Base-by-base conservation (phyloP, 73 alveolate species). In the Tetrahymena elliotti region DNA sequence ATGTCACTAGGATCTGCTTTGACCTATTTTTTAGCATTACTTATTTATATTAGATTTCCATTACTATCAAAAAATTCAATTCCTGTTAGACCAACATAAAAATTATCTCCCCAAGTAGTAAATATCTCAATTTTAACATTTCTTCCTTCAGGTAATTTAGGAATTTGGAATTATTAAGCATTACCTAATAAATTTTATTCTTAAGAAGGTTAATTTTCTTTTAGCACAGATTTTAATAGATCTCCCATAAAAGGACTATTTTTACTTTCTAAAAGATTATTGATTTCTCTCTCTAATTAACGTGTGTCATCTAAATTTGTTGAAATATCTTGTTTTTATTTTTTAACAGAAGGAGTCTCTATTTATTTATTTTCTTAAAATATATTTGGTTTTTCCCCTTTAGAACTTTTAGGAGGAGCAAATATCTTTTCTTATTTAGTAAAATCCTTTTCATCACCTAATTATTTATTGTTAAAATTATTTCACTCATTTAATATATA, bases 91-190 rank as follows among this genome's bases (percentile, higher is more conserved):
- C 99, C 99, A 0, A 98, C 98, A 95, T 98, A 98, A 83, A 97
- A 94, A 94, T 53, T 93, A 92, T 98, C 99, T 24, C 99, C 99
- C 99, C 99, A 98, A 20, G 99, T 98, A 24, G 98, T 93, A 22
- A 93, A 94, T 35, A 98, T 97, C 39, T 95, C 96, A 33, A 98
- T 47, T 22, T 93, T 93, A 3, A 98, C 94, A 38, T 34, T 83
- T 35, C 94, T 94, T 5, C 98, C 99, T 33, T 84, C 37, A 33
- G 99, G 99, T 39, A 97, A 22, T 35, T 35, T 84, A 0, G 99
- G 99, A 18, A 98, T 95, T 40, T 93, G 35, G 41, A 97, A 95
- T 35, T 95, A 94, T 20, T 97, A 93, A 15, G 94, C 3, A n/a
- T 31, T 93, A 93, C 35, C 52, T 52, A 11, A 84, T 93, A 38